Evolutionary conservation across 371 early-diverging fungal genomes (phyloP), one percentile per base, ranked within the genome.

Genomic region (Rhizomucor miehei): DNA sequence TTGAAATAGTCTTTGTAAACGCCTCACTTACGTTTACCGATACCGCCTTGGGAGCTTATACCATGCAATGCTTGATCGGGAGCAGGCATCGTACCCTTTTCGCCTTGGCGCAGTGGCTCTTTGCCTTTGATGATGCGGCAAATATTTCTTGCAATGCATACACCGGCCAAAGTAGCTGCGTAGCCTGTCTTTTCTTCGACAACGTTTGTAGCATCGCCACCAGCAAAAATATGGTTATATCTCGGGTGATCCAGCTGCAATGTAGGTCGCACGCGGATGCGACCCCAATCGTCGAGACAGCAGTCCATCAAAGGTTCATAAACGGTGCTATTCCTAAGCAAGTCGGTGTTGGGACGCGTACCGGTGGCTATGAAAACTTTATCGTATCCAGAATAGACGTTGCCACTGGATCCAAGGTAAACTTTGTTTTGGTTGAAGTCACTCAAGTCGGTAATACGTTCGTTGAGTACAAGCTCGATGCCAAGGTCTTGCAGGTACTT

Each of bases 201-300:
- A 0, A 79, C 69, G 21, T 85, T 81, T 19, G 81, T 75, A 19
- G 80, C 82, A 53, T 89, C 89, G 1, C 89, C 89, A 1, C 85
- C 83, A 2, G 86, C 79, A 59, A 87, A 88, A 44, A 89, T 79
- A 51, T 83, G 75, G 1, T 71, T 67, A 21, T 83, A 75, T n/a
- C 67, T 75, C 11, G 67, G 73, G 38, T 85, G 77, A 34, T 73
- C 74, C 10, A 89, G 41, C 59, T 89, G 89, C 51, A 86, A 57
- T 1, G 87, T 87, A 16, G 80, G 74, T 19, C 66, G 66, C 36
- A 88, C 85, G 6, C 71, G 63, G 47, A 89, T 76, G 17, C 70
- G 41, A 0, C 73, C 78, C 29, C 60, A 56, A 25, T 38, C 41
- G 48, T 77, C 74, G 2, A 74, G 20, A 38, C 71, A 69, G 9